Base-by-base conservation (phyloP, 192 early-diverging fungal genomes). In the Backusella tuberculispora region DNA sequence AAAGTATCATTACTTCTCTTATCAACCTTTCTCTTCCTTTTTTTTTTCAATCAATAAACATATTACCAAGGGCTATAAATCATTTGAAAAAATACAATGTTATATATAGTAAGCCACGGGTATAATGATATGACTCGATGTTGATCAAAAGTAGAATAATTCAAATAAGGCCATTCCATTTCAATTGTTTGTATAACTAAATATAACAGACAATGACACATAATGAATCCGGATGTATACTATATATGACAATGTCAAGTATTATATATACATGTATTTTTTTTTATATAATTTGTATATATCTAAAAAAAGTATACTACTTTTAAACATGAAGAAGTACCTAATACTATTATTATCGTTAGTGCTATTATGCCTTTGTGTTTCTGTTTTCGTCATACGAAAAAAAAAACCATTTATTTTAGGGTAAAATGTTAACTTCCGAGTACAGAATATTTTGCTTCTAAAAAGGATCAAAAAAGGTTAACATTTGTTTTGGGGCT, bases 361-460 rank as follows among this genome's bases (percentile, higher is more conserved):
- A 2, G 29, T 34, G 29, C 2, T 34, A 34, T 56, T 56, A 8
- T 21, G 24, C 19, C 19, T 56, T 24, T 24, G 5, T 56, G 12
- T 56, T 12, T 56, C 24, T 19, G 21, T 56, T 56, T 56, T 56
- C 53, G 53, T 56, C 53, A 56, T 56, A 56, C 24, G 53, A 19
- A 56, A 26, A 8, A 56, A 17, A 24, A 21, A 24, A 56, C 29
- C 29, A 1, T 34, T 34, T 34, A 34, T 34, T 34, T 34, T 34
- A 56, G 19, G 17, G 8, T 21, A 21, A 53, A 53, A 8, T 21
- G 50, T 24, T 17, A n/a, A 56, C 53, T 56, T 56, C 53, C 53
- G 19, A 56, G 53, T 56, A 56, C 53, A 56, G 19, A 56, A 56
- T 56, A 56, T 24, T 56, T 56, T 24, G 53, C 53, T 56, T 56